Percentiles rank a stretch among this genome's conserved stretches.
Evolutionary conservation across 2,329 filamentous ascomycete species (phyloP).

Genomic region (Ophiostoma perfectum): DNA sequence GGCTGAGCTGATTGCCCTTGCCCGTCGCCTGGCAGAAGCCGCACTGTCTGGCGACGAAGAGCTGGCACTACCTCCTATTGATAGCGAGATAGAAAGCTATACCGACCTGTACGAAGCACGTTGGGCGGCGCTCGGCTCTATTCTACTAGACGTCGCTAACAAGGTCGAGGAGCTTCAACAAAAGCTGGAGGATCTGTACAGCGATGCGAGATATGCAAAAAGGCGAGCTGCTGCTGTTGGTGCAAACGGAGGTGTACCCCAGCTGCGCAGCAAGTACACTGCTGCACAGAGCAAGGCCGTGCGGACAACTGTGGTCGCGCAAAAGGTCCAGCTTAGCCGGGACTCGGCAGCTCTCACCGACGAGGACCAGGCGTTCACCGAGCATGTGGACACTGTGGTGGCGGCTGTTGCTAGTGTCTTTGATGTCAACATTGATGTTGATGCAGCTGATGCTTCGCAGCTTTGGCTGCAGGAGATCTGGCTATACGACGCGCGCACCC

Average conservation of each 20-base stretch:
- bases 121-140: slow-evolving; percentile 28
- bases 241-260: slow-evolving; percentile 9
- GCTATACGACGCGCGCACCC: slow-evolving; percentile 66
- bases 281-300: slow-evolving; percentile 63
- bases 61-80: slow-evolving; percentile 35
- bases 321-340: slow-evolving; percentile 73
- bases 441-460: not conserved
- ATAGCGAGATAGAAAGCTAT: too few species aligned
- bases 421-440: slow-evolving; percentile 36
- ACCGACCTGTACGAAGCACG: not conserved
- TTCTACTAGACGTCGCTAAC: slow-evolving; percentile 40
- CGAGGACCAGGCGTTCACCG: slow-evolving; percentile 65
- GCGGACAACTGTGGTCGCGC: slow-evolving; percentile 72
- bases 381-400: slow-evolving; percentile 54
- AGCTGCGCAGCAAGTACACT: slow-evolving; percentile 68
- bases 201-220: slow-evolving; percentile 35
- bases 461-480: slow-evolving; percentile 66
- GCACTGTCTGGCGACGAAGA: slow-evolving; percentile 36
- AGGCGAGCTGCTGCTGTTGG: not conserved
- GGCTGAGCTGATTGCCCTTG: slow-evolving; percentile 40
- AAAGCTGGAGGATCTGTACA: slow-evolving; percentile 41
- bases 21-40: slow-evolving; percentile 40
- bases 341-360: slow-evolving; percentile 66
- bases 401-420: slow-evolving; percentile 41
- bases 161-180: slow-evolving; percentile 45